Percentiles rank a stretch among this genome's conserved stretches.
Evolutionary conservation across 2,329 filamentous ascomycete species (phyloP).

Genomic region (Monosporascus sp.): DNA sequence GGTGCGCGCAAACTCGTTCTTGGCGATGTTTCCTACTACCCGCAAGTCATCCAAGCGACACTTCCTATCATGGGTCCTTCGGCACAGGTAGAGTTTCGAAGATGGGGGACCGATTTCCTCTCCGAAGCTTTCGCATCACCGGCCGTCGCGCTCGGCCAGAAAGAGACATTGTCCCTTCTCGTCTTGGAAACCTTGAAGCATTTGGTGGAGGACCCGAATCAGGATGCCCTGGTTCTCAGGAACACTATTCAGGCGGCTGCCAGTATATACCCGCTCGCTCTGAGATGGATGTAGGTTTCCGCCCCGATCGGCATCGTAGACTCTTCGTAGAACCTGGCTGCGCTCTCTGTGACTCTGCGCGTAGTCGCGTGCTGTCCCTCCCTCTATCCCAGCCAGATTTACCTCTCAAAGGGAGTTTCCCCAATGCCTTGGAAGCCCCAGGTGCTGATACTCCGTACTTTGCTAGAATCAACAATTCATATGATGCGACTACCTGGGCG

Average conservation of each 20-base stretch:
- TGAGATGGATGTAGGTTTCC: slow-evolving; percentile 85
- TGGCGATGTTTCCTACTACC: slow-evolving; percentile 80
- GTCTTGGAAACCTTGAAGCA: slow-evolving; percentile 73
- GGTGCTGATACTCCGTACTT: slow-evolving; percentile 25
- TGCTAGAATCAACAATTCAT: slow-evolving; percentile 75
- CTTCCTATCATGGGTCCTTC: slow-evolving; percentile 80
- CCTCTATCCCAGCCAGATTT: slow-evolving; percentile 3
- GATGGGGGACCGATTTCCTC: slow-evolving; percentile 95
- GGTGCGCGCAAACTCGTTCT: slow-evolving; percentile 86
- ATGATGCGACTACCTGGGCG: slow-evolving; percentile 79
- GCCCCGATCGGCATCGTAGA: slow-evolving; percentile 19
- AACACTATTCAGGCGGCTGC: slow-evolving; percentile 83
- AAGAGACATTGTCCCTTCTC: slow-evolving; percentile 70
- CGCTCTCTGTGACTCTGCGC: slow-evolving; percentile 14
- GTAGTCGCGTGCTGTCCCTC: slow-evolving; percentile 8
- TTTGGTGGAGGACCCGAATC: slow-evolving; percentile 63
- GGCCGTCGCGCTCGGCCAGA: slow-evolving; percentile 68
- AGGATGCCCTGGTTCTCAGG: slow-evolving; percentile 76
- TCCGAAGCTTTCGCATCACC: slow-evolving; percentile 95
- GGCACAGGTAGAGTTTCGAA: slow-evolving; percentile 71
- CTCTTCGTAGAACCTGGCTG: slow-evolving; percentile 19
- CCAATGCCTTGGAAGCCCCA: slow-evolving; percentile 1
- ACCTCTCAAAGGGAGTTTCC: background rate
- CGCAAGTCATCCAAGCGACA: slow-evolving; percentile 85
- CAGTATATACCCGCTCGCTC: slow-evolving; percentile 86